Evolutionary conservation across 306 rosid species (phyloP), one percentile per base, ranked within the genome.

Genomic region (Parietaria judaica): DNA sequence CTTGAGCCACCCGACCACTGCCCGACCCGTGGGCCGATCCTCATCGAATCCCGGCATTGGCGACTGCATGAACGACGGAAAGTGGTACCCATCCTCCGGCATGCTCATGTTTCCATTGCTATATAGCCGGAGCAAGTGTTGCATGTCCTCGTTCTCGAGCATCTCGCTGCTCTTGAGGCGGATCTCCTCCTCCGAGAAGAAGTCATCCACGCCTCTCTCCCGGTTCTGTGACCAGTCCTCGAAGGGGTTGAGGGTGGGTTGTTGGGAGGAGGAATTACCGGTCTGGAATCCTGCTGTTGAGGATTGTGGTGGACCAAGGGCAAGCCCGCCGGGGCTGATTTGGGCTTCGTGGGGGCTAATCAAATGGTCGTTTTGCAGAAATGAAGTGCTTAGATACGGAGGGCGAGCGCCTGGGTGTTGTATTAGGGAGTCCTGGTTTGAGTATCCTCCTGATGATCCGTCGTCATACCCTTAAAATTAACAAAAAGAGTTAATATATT

Each of bases 121-220:
- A 64, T 84, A 94, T 69, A 94, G 66, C 61, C 95, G 87, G 64
- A 94, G 90, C 79, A 94, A 77, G 51, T 94, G 99, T 76, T 94
- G 99, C 95, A 94, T 94, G 66, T 94, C 99, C 61, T 94, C 99
- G 65, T 89, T 89, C 78, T 94, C 97, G 16, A 94, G 87, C 88
- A 94, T 89, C 80, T 94, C 99, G 14, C 84, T 74, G 79, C 99
- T 94, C 81, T 78, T 94, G 11, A 86, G n/a, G 31, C 99, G 97
- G 70, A 94, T 94, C 37, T 94, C 97, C 50, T 94, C 97, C 77
- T 94, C 99, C 0, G 97, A 81, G 61, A 94, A 80, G 70, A 86
- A 83, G 43, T 92, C 94, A 16, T 90, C 97, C 36, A 65, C 90
- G 66, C 90, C 97, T 72, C 49, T 86, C 68, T 87, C 97, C 71